Evolutionary conservation across 257 asterid genomes (phyloP).

Genomic region (Solanum bulbocastanum): DNA sequence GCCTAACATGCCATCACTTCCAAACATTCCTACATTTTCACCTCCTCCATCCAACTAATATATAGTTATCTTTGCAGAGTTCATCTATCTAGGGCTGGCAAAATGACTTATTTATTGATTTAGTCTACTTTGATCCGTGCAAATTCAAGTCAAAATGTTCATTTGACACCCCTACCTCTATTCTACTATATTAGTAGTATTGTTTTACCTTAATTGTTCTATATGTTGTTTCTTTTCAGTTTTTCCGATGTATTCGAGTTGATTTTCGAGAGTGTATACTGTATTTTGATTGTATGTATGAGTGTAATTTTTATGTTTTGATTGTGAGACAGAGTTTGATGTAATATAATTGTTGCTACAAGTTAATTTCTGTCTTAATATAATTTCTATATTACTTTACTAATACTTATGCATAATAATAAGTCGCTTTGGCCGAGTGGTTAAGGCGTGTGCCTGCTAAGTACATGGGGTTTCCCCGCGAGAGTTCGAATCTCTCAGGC

Average conservation of each 20-base stretch:
- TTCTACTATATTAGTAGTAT: neutral
- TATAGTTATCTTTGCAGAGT: neutral
- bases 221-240: neutral
- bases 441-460: slow-evolving; percentile 60
- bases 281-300: neutral
- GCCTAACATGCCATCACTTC: neutral
- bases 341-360: neutral
- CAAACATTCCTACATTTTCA: neutral
- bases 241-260: neutral
- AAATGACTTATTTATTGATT: neutral
- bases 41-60: slow-evolving; percentile 1
- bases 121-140: neutral
- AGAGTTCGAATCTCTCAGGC: slow-evolving; percentile 99
- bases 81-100: neutral
- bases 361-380: neutral
- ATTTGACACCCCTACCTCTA: neutral
- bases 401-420: no score
- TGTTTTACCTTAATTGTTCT: neutral
- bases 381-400: no score
- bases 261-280: neutral
- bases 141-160: neutral
- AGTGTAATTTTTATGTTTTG: neutral
- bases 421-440: slow-evolving; percentile 46
- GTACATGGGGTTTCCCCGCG: slow-evolving; percentile 99
- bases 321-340: neutral